phyloP scores from a whole-genome alignment of 768 basidiomycete genomes.

The Termitomyces sp. region DNA sequence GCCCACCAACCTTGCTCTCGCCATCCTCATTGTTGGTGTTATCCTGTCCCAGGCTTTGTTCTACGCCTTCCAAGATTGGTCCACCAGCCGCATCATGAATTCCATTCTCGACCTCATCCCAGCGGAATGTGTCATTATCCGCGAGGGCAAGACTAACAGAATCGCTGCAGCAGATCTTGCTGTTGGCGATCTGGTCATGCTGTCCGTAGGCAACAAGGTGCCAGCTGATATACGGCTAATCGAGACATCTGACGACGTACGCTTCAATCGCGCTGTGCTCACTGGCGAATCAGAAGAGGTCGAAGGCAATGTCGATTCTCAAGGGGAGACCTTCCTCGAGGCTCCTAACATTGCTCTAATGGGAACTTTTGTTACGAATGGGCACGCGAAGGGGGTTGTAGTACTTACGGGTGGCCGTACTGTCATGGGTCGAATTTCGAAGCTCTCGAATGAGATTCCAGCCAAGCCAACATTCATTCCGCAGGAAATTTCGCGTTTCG shows the following conservation, averaged over 20 bases:
- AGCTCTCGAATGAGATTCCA: conserved; percentile 41
- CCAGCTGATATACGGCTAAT: conserved; percentile 46
- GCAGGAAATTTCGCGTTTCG: conserved; percentile 44
- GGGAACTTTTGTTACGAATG: conserved; percentile 36
- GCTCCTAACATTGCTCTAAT: conserved; percentile 44
- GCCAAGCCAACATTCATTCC: conserved; percentile 42
- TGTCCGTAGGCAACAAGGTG: conserved; percentile 14
- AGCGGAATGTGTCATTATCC: conserved; percentile 12
- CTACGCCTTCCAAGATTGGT: conserved; percentile 14
- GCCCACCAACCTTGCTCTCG: conserved; percentile 15
- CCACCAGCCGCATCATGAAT: conserved; percentile 15
- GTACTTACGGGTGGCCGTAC: conserved; percentile 38
- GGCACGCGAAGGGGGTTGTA: conserved; percentile 33
- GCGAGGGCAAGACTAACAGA: conserved; percentile 11
- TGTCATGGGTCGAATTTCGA: conserved; percentile 49
- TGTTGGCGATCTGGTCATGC: conserved; percentile 12
- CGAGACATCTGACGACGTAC: conserved; percentile 43
- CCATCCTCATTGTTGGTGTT: conserved; percentile 11
- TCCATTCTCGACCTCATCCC: conserved; percentile 15
- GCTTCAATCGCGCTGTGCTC: conserved; percentile 47
- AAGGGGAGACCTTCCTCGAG: conserved; percentile 43
- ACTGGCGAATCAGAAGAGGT: conserved; percentile 46
- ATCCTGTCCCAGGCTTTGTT: conserved; percentile 11
- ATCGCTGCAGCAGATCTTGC: conserved; percentile 12
- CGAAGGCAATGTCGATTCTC: conserved; percentile 38